These are phyloP conservation scores for Kodamaea leandrae DNA, from an alignment of 805 yeast species.

Conservation along the genomic window DNA sequence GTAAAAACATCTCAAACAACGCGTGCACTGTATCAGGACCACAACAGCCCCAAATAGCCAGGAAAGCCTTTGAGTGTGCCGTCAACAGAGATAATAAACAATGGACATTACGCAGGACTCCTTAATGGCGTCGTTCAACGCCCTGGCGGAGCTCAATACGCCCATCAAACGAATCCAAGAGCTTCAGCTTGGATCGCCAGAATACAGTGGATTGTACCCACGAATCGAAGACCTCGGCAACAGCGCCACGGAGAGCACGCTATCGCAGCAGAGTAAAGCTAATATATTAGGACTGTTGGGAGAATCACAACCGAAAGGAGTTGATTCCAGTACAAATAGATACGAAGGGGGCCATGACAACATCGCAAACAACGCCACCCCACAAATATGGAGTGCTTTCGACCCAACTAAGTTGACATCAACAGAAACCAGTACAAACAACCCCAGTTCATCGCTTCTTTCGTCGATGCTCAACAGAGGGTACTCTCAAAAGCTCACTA, in stretches of 20 bases:
- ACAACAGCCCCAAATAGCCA: neutral
- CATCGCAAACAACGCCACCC: too few relatives aligned
- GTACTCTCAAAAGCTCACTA: conserved; percentile 47
- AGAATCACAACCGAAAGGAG: neutral
- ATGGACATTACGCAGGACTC: conserved; percentile 2
- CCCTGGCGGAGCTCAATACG: conserved; percentile 27
- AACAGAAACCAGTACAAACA: neutral
- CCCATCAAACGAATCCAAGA: conserved; percentile 40
- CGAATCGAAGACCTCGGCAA: conserved; percentile 12
- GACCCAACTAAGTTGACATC: too few relatives aligned
- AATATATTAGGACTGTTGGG: conserved; percentile 2
- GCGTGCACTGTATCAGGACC: neutral
- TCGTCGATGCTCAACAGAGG: conserved; percentile 36
- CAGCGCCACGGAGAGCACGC: neutral
- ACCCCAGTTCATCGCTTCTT: neutral
- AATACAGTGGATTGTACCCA: conserved; percentile 11
- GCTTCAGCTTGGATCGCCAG: conserved; percentile 27
- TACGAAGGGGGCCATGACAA: too few relatives aligned
- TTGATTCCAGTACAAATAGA: too few relatives aligned
- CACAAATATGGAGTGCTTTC: too few relatives aligned
- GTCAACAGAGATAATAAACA: neutral
- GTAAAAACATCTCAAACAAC: conserved; percentile 1
- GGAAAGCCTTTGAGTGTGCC: neutral
- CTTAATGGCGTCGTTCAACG: conserved; percentile 8
- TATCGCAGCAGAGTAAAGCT: neutral